Evolutionary conservation across 2,329 filamentous ascomycete species (phyloP).

Genomic region (Geosmithia morbida): DNA sequence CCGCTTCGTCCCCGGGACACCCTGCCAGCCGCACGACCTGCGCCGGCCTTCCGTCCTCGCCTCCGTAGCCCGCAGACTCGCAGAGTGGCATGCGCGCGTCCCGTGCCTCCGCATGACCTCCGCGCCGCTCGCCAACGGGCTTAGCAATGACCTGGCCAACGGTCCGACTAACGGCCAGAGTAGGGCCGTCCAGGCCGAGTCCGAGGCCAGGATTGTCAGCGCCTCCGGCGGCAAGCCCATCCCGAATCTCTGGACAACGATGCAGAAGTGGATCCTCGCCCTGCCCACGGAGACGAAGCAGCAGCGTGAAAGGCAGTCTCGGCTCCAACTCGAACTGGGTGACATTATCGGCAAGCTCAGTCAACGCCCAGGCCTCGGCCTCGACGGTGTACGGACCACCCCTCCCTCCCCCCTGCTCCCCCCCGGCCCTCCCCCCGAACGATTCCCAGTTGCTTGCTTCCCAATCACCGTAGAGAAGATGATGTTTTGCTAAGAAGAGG

Average conservation of each 20-base stretch:
- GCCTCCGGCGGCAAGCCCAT: conserved; percentile 52
- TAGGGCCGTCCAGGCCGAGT: neutral
- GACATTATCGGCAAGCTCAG: conserved; percentile 58
- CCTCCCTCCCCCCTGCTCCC: neutral
- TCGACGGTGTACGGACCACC: conserved; percentile 46
- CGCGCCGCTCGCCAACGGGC: conserved; percentile 2
- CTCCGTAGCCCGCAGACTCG: conserved; percentile 71
- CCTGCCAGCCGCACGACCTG: conserved; percentile 69
- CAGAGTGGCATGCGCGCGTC: conserved; percentile 78
- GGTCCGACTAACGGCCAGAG: conserved; percentile 19
- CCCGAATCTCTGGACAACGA: conserved; percentile 89
- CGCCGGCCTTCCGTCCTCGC: conserved; percentile 61
- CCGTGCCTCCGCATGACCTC: conserved; percentile 32
- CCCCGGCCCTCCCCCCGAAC: neutral
- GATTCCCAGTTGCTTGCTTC: neutral
- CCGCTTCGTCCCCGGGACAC: conserved; percentile 69
- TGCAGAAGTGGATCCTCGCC: conserved; percentile 90
- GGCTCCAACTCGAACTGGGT: conserved; percentile 61
- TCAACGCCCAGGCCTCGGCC: conserved; percentile 61
- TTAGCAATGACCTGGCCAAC: conserved; percentile 21
- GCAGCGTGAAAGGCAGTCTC: conserved; percentile 51
- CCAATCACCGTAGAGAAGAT: too few relatives aligned
- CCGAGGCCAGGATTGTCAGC: conserved; percentile 22
- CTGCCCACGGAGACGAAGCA: conserved; percentile 60
- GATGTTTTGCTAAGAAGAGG: neutral